Conservation (phyloP, 2,329 filamentous ascomycete genomes). For the Fusarium drepaniforme region DNA sequence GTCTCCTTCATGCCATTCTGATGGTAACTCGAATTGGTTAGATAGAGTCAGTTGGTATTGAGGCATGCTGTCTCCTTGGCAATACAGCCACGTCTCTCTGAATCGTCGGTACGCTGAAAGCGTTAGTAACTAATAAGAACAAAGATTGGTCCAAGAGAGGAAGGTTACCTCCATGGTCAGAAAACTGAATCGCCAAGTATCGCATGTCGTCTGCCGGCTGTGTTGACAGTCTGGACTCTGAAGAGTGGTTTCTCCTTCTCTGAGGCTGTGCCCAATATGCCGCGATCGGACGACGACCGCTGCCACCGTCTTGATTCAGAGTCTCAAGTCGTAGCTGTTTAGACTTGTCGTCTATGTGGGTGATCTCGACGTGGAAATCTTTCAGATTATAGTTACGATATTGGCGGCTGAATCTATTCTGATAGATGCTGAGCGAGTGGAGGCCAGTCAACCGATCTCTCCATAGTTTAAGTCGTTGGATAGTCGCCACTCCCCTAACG, state of each 20-base stretch:
- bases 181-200: constrained; percentile 64
- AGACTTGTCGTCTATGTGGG: constrained; percentile 58
- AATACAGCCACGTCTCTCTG: constrained; percentile 58
- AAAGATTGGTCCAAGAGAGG: constrained; percentile 3
- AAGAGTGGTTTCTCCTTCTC: constrained; percentile 35
- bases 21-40: constrained; percentile 60
- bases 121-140: constrained; percentile 37
- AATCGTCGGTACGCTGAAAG: constrained; percentile 55
- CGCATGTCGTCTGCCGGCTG: constrained; percentile 55
- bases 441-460: constrained; percentile 60
- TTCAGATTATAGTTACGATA: constrained; percentile 63
- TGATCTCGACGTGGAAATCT: constrained; percentile 60
- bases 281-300: constrained; percentile 52
- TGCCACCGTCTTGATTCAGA: constrained; percentile 56
- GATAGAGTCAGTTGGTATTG: constrained; percentile 58
- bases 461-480: constrained; percentile 66
- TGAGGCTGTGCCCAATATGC: constrained; percentile 56
- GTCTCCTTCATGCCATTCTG: constrained; percentile 41
- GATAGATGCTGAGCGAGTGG: constrained; percentile 62
- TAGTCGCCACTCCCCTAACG: constrained; percentile 62
- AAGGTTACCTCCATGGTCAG: constrained; percentile 56
- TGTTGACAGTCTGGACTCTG: constrained; percentile 7
- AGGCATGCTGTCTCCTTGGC: constrained; percentile 61
- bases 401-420: constrained; percentile 58
- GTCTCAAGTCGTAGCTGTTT: constrained; percentile 58